A percentile compares a stretch with the other conserved stretches of the same genome.
These are phyloP conservation scores for Arthonia radiata DNA, from an alignment of 495 filamentous ascomycete genomes.

Conservation along the genomic window DNA sequence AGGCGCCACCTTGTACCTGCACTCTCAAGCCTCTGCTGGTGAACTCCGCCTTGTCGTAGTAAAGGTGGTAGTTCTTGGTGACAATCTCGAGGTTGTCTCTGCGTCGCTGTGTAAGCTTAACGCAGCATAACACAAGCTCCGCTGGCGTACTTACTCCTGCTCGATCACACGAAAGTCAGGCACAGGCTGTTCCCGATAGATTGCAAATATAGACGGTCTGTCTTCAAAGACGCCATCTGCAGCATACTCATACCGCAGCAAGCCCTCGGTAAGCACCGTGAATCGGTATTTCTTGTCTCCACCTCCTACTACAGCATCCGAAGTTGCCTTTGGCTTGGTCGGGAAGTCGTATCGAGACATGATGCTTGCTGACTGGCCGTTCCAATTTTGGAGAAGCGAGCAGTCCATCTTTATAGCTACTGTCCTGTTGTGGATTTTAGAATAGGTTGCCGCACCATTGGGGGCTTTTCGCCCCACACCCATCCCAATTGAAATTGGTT, in stretches of 20 bases:
- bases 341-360: no score
- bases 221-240: conserved; percentile 29
- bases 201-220: conserved; percentile 28
- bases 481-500: no score
- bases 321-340: conserved; percentile 18
- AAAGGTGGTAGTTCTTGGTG: conserved; percentile 23
- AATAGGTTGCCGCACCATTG: no score
- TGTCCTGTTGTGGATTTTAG: no score
- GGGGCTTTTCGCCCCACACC: no score
- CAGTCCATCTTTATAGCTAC: no score
- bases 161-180: conserved; percentile 22
- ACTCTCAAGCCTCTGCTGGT: conserved; percentile 19
- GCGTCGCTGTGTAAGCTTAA: no score
- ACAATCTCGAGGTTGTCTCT: conserved; percentile 22
- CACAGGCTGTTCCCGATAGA: conserved; percentile 21
- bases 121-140: no score
- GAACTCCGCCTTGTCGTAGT: conserved; percentile 26
- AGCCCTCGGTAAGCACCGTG: conserved; percentile 23
- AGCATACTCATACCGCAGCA: conserved; percentile 34
- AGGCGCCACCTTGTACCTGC: conserved; percentile 12
- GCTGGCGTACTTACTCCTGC: no score
- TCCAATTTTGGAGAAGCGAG: no score
- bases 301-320: conserved; percentile 16
- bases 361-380: no score
- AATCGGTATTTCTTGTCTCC: conserved; percentile 26